Conservation (phyloP, 257 asterid genomes). For the Mentha longifolia region DNA sequence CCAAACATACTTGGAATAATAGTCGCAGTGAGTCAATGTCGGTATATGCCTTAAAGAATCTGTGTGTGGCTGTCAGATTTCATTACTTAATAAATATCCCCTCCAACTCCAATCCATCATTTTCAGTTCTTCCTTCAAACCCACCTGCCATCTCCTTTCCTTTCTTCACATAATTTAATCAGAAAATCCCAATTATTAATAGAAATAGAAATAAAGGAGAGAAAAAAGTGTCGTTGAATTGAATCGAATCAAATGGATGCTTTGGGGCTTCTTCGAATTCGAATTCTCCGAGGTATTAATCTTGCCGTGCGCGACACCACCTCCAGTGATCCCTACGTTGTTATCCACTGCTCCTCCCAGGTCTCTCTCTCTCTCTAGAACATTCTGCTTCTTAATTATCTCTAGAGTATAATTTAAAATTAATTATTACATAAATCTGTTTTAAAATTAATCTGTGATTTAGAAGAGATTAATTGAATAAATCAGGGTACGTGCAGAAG, state of each 20-base stretch:
- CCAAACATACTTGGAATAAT: no score
- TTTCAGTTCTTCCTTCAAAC: background rate
- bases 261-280: slow-evolving; percentile 62
- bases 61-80: background rate
- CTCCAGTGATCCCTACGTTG: slow-evolving; percentile 75
- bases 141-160: background rate
- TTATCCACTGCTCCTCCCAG: slow-evolving; percentile 57
- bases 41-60: no score
- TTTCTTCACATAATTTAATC: background rate
- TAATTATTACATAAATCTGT: no score
- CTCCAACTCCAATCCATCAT: no score
- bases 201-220: background rate
- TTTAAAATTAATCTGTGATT: no score
- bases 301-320: slow-evolving; percentile 67
- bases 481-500: no score
- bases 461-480: no score
- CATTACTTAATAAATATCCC: background rate
- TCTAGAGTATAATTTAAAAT: no score
- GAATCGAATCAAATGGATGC: slow-evolving; percentile 30
- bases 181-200: no score
- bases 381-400: no score
- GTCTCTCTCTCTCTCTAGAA: slow-evolving; percentile 30
- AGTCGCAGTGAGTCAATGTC: no score
- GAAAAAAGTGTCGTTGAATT: no score
- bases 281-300: slow-evolving; percentile 57